These are phyloP conservation scores for Schizochytrium sp. DNA, from an alignment of 108 stramenopile genomes.

Conservation along the genomic window DNA sequence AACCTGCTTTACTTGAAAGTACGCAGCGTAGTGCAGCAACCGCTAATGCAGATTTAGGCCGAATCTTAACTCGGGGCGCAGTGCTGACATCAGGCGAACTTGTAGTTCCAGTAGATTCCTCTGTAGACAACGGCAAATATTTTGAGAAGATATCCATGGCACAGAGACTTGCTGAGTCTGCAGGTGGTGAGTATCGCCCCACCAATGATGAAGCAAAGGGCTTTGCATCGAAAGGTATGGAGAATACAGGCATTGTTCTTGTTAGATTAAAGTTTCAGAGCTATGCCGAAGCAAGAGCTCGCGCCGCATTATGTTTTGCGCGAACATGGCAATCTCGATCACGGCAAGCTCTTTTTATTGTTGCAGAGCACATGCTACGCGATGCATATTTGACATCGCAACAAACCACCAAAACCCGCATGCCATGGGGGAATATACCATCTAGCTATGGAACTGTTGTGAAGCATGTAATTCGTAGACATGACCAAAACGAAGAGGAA, in stretches of 20 bases:
- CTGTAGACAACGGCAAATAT: not conserved
- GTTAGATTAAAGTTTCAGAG: conserved; percentile 9
- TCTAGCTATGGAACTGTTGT: not conserved
- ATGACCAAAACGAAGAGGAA: not conserved
- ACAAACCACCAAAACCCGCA: not conserved
- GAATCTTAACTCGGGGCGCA: conserved; percentile 38
- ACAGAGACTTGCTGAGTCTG: conserved; percentile 31
- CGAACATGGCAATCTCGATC: conserved; percentile 28
- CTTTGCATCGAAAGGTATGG: too few species aligned
- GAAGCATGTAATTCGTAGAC: conserved; percentile 15
- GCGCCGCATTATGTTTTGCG: conserved; percentile 47
- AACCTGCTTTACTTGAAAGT: not conserved
- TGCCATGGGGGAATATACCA: conserved; percentile 38
- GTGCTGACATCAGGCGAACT: conserved; percentile 54
- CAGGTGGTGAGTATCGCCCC: not conserved
- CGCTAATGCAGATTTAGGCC: conserved; percentile 39
- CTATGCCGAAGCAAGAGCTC: conserved; percentile 8
- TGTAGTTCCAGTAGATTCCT: not conserved
- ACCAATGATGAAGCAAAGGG: not conserved
- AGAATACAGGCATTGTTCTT: conserved; percentile 39
- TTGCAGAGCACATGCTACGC: conserved; percentile 22
- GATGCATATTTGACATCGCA: not conserved
- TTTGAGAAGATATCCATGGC: conserved; percentile 61
- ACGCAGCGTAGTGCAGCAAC: conserved; percentile 17
- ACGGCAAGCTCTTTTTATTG: not conserved